Percentiles rank a stretch among this genome's conserved stretches.
Evolutionary conservation across 1,284 basidiomycete genomes (phyloP).

Genomic region (Tilletia caries): DNA sequence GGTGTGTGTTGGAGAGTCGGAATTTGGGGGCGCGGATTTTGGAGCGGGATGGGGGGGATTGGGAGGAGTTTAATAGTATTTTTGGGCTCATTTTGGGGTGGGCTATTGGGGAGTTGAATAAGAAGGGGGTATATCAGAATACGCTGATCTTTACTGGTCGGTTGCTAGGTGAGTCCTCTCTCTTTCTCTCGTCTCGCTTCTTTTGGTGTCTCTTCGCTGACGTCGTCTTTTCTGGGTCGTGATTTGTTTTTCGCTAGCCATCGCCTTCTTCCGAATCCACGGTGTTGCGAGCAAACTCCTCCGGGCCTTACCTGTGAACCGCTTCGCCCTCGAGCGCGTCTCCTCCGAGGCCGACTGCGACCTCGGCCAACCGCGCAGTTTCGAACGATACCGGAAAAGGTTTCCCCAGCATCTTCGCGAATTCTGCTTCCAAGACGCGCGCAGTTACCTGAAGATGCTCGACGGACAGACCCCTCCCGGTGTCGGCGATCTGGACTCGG

Average conservation of each 20-base stretch:
- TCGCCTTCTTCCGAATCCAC: conserved; percentile 44
- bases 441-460: conserved; percentile 43
- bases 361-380: conserved; percentile 27
- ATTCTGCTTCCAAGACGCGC: conserved; percentile 45
- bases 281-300: conserved; percentile 48
- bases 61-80: conserved; percentile 37
- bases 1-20: conserved; percentile 45
- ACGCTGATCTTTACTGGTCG: conserved; percentile 49
- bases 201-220: not conserved
- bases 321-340: conserved; percentile 44
- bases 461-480: conserved; percentile 22
- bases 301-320: conserved; percentile 44
- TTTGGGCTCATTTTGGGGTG: conserved; percentile 45
- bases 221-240: not conserved
- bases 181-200: not conserved
- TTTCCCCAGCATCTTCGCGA: conserved; percentile 37
- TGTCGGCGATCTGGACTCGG: conserved; percentile 13
- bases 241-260: conserved; percentile 22
- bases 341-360: conserved; percentile 43
- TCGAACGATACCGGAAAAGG: conserved; percentile 26
- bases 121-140: conserved; percentile 51
- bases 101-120: conserved; percentile 50
- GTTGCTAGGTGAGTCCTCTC: conserved; percentile 22
- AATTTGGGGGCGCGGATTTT: conserved; percentile 39
- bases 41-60: conserved; percentile 30